Evolutionary conservation across 2,329 filamentous ascomycete species (phyloP).

Genomic region (Parascedosporium putredinis): DNA sequence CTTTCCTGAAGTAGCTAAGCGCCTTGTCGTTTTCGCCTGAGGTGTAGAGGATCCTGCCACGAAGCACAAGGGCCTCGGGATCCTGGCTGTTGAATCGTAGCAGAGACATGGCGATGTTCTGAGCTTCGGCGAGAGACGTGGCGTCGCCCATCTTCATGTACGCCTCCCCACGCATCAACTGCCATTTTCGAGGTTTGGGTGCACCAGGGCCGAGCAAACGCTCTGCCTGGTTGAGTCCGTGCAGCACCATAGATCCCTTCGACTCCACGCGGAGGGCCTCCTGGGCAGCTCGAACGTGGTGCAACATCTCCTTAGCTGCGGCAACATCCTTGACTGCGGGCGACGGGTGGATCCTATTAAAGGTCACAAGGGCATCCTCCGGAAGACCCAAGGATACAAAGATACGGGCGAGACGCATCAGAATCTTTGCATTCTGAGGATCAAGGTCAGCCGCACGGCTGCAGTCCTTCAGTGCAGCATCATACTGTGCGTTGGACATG

Average conservation of each 20-base stretch:
- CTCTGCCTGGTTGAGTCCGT: slow-evolving; percentile 85
- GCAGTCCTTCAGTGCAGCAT: slow-evolving; percentile 77
- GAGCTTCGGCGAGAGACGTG: slow-evolving; percentile 82
- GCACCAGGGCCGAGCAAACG: slow-evolving; percentile 66
- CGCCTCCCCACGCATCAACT: slow-evolving; percentile 81
- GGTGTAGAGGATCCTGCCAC: slow-evolving; percentile 77
- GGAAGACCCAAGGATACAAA: slow-evolving; percentile 81
- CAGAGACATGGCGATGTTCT: slow-evolving; percentile 82
- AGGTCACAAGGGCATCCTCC: slow-evolving; percentile 75
- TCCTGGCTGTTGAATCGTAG: slow-evolving; percentile 82
- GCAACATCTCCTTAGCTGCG: slow-evolving; percentile 73
- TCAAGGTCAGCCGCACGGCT: slow-evolving; percentile 73
- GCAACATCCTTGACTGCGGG: slow-evolving; percentile 78
- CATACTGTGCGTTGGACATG: slow-evolving; percentile 75
- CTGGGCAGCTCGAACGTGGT: slow-evolving; percentile 71
- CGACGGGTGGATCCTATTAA: slow-evolving; percentile 67
- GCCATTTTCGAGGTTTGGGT: slow-evolving; percentile 82
- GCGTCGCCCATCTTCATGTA: slow-evolving; percentile 85
- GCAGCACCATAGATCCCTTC: slow-evolving; percentile 81
- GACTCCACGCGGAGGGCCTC: slow-evolving; percentile 64
- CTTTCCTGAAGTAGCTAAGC: slow-evolving; percentile 82
- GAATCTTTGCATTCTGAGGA: slow-evolving; percentile 75
- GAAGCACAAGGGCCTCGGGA: slow-evolving; percentile 83
- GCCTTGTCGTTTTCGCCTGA: slow-evolving; percentile 95
- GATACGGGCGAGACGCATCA: slow-evolving; percentile 79